Percentiles rank a stretch among this genome's conserved stretches.
Conservation (phyloP, 495 filamentous ascomycete genomes). For the Neurospora sp. region DNA sequence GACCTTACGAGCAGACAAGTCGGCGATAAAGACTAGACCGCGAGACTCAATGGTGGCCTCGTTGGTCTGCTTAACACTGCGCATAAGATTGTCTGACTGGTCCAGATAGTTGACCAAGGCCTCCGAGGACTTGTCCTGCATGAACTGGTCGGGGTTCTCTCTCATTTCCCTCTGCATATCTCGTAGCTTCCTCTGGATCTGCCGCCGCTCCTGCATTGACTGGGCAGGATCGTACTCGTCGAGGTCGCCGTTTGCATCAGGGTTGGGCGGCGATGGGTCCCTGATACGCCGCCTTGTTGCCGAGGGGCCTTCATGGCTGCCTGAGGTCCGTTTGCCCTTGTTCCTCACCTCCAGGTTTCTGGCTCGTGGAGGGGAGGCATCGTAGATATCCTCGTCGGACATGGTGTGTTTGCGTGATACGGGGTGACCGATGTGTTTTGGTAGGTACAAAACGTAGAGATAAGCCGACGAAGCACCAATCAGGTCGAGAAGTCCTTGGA, state of each 20-base stretch:
- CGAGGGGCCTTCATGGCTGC: slow-evolving; percentile 30
- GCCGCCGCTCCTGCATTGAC: slow-evolving; percentile 62
- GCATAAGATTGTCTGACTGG: slow-evolving; percentile 53
- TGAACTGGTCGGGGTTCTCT: slow-evolving; percentile 60
- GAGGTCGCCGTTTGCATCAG: slow-evolving; percentile 5
- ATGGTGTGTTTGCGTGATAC: neutral
- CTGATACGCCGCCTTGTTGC: slow-evolving; percentile 28
- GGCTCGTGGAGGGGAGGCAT: neutral
- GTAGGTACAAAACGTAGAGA: neutral
- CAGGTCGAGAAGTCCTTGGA: neutral
- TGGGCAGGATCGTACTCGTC: slow-evolving; percentile 83
- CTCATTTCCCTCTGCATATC: slow-evolving; percentile 56
- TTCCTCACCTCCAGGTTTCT: neutral
- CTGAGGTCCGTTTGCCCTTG: slow-evolving; percentile 44
- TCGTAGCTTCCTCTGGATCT: slow-evolving; percentile 56
- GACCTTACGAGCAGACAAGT: slow-evolving; percentile 65
- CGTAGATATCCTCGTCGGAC: neutral
- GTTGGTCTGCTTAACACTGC: slow-evolving; percentile 75
- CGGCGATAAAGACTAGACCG: slow-evolving; percentile 65
- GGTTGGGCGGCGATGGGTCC: slow-evolving; percentile 20
- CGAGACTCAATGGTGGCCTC: slow-evolving; percentile 88
- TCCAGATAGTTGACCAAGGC: slow-evolving; percentile 48
- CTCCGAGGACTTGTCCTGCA: slow-evolving; percentile 44
- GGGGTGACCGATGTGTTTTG: neutral
- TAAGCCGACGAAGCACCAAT: neutral